Base-by-base conservation (phyloP, 2,329 filamentous ascomycete genomes). In the Fusarium redolens region DNA sequence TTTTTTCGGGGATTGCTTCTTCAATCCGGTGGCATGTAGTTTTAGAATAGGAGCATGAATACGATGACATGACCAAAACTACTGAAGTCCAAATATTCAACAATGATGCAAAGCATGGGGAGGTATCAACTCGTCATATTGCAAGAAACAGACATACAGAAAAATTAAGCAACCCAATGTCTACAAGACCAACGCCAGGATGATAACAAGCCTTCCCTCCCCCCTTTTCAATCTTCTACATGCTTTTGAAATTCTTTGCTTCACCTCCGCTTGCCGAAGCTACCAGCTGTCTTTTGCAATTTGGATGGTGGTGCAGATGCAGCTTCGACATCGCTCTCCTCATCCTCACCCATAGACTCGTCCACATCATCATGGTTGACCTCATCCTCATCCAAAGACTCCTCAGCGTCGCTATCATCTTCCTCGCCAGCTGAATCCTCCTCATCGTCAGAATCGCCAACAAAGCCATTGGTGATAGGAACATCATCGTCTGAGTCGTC, bases 401-500 rank as follows among this genome's bases (percentile, higher is more conserved):
- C 85, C 40, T 86, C 85, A 3, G 79, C 86, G 12, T 85, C 87
- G 18, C 71, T 74, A 3, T 72, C 64, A 18, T 84, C 84, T 7
- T 84, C 85, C 13, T 84, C 52, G 15, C 85, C 83, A 9, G 81
- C 82, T 11, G 84, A 85, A 15, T 87, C 86, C 15, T 87, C 86
- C 59, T 88, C 86, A 22, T 91, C 90, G 47, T 92, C 89, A 10
- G 89, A 91, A 50, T 89, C 89, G 33, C 87, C 89, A 18, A 86
- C 79, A 57, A 87, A 81, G 58, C 87, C 88, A 71, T 89, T 91
- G 28, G 86, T 84, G 35, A 86, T 82, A 7, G 86, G 85, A 75
- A 88, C 85, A 50, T 89, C 87, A 7, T 89, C 87, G 8, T 88
- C 85, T 38, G 72, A 75, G 18, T 88, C 87, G 64, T 88, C 87